phyloP scores from a whole-genome alignment of 2,329 filamentous ascomycete species.

The Ascochyta clinopodiicola region DNA sequence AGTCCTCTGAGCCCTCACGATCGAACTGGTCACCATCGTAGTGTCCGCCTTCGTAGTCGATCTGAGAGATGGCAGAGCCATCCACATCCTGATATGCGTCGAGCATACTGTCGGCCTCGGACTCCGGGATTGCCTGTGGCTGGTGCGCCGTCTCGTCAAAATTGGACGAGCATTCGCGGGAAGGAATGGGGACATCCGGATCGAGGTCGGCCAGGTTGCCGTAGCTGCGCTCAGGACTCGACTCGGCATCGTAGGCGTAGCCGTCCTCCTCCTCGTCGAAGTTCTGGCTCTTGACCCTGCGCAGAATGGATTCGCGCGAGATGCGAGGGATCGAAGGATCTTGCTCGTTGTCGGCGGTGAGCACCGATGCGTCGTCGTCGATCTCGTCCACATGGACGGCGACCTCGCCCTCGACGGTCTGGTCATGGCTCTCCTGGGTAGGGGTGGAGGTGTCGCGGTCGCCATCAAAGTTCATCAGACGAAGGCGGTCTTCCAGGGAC shows the following conservation, averaged over 20 bases:
- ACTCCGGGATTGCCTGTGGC: constrained; percentile 54
- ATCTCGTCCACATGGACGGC: constrained; percentile 45
- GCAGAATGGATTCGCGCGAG: constrained; percentile 90
- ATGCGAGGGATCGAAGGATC: constrained; percentile 78
- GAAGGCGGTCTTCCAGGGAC: constrained; percentile 83
- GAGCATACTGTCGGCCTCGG: constrained; percentile 41
- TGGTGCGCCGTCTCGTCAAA: constrained; percentile 62
- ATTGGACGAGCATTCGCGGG: constrained; percentile 72
- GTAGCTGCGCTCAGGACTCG: constrained; percentile 63
- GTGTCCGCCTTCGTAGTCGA: constrained; percentile 30
- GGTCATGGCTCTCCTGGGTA: constrained; percentile 45
- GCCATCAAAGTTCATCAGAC: constrained; percentile 83
- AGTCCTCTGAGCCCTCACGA: constrained; percentile 54
- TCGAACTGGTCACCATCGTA: constrained; percentile 44
- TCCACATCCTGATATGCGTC: constrained; percentile 75
- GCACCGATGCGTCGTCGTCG: constrained; percentile 30
- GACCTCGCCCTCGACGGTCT: constrained; percentile 31
- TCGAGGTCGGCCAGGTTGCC: constrained; percentile 67
- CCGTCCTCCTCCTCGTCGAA: constrained; percentile 58
- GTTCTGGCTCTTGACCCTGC: constrained; percentile 75
- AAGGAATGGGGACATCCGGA: constrained; percentile 88
- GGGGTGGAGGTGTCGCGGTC: constrained; percentile 46
- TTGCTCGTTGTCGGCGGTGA: constrained; percentile 24
- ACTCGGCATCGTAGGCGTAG: constrained; percentile 52
- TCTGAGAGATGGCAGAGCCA: constrained; percentile 52